Evolutionary conservation across 78 protist species (phyloP), one percentile per base, ranked within the genome.

Genomic region (Diacronema lutheri): DNA sequence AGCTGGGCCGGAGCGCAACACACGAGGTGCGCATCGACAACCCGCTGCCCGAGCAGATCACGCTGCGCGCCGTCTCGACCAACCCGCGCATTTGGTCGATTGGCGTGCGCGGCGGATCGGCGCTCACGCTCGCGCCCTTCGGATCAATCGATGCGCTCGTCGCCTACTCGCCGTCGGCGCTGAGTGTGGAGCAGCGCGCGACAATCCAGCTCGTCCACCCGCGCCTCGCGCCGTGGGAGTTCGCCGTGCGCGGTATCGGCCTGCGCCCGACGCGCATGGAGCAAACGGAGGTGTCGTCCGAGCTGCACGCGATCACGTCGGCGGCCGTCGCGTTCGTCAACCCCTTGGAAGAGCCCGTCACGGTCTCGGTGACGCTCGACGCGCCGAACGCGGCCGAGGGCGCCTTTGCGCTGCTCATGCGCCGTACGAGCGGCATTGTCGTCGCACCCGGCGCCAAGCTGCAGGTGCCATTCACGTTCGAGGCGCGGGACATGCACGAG

Each of bases 391-490:
- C 9, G 29, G 71, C 41, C 29, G 41, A 4, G 71, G 25, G 10
- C 41, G n/a, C 71, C 41, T 69, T 69, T 56, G 62, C 62, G 62
- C 56, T 4, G 37, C 31, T 69, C 16, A 29, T 69, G 57, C 46
- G 55, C 33, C 50, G 11, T 40, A 9, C 83, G 61, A 16, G 19
- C 37, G 31, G 23, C 21, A 6, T 31, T 16, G 7, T 23, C 23
- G 56, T 46, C 12, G 31, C 4, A 41, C 50, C 87, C n/a, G 1
- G 25, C 31, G 19, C 25, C 25, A 5, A 3, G 14, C 26, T 72
- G 44, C 71, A 73, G 33, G 0, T 72, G 26, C 73, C 88, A 3
- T 73, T 84, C 69, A 2, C 55, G 29, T 84, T 84, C 60, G 4
- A 0, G 37, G 64, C 88, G 20, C 10, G 6, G 21, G 58, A 46